Evolutionary conservation across 2,329 filamentous ascomycete species (phyloP).

Genomic region (Chaetomium globosum): DNA sequence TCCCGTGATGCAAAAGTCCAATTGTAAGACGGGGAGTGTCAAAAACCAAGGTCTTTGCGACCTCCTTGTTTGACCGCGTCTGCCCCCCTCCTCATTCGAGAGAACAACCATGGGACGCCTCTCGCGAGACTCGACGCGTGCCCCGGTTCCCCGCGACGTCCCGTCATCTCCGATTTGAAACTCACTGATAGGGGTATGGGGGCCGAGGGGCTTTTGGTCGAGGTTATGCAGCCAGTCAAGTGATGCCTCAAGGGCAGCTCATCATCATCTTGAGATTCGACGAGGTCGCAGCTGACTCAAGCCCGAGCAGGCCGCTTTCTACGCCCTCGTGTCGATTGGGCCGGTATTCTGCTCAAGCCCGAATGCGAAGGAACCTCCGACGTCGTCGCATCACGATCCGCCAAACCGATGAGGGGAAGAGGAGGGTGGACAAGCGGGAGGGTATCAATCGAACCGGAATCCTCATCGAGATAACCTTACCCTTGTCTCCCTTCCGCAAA

Average conservation of each 20-base stretch:
- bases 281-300: constrained; percentile 23
- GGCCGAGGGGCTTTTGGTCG: constrained; percentile 5
- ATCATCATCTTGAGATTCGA: constrained; percentile 15
- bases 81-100: constrained; percentile 16
- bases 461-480: constrained; percentile 1
- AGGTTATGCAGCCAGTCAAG: constrained; percentile 28
- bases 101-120: constrained; percentile 5
- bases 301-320: constrained; percentile 14
- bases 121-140: constrained; percentile 15
- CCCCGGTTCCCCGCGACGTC: constrained; percentile 16
- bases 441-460: neutral
- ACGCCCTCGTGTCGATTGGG: neutral
- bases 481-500: constrained; percentile 6
- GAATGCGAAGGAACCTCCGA: constrained; percentile 5
- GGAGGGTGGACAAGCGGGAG: neutral
- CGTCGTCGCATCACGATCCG: constrained; percentile 15
- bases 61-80: constrained; percentile 18
- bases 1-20: constrained; percentile 25
- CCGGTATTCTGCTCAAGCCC: neutral
- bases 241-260: constrained; percentile 12
- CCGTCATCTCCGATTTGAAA: constrained; percentile 25
- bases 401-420: constrained; percentile 6
- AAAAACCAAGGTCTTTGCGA: constrained; percentile 23
- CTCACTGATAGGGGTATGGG: constrained; percentile 21
- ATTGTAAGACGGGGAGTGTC: constrained; percentile 22